These are phyloP conservation scores for Mesembryanthemum crystallinum DNA, from an alignment of 148 eudicot genomes.

Conservation along the genomic window DNA sequence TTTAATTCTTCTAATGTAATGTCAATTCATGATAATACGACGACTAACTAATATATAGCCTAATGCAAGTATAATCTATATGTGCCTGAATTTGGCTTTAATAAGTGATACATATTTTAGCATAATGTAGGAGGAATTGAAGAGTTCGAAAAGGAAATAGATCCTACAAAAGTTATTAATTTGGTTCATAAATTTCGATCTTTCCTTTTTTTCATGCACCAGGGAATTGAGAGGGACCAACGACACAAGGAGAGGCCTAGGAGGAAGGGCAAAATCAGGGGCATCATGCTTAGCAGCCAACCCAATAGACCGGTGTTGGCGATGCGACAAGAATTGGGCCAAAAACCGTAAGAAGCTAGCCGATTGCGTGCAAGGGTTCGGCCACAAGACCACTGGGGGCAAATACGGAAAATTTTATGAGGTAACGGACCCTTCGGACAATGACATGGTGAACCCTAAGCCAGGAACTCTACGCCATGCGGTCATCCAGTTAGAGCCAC, in stretches of 20 bases:
- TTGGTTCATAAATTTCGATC: too few relatives aligned
- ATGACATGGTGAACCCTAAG: conserved; percentile 47
- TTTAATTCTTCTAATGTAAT: too few relatives aligned
- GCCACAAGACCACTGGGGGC: conserved; percentile 44
- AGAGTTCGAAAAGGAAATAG: too few relatives aligned
- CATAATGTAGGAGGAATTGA: neutral
- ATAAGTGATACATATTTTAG: neutral
- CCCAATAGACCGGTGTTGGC: conserved; percentile 61
- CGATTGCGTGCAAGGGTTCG: conserved; percentile 46
- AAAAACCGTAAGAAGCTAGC: conserved; percentile 40
- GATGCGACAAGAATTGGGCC: conserved; percentile 43
- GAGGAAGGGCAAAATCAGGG: conserved; percentile 12
- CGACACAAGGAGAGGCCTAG: conserved; percentile 36
- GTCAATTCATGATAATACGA: too few relatives aligned
- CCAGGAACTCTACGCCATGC: conserved; percentile 54
- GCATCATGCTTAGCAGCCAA: conserved; percentile 46
- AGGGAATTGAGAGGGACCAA: conserved; percentile 18
- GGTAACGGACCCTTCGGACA: conserved; percentile 39
- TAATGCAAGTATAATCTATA: too few relatives aligned
- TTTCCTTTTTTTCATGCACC: neutral
- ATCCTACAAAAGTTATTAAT: too few relatives aligned
- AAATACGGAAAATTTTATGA: conserved; percentile 32
- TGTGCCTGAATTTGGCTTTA: too few relatives aligned
- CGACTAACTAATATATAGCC: too few relatives aligned
- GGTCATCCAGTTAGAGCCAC: conserved; percentile 42